Evolutionary conservation across 441 rosid genomes (phyloP), one percentile per base, ranked within the genome.

Genomic region (Eutrema salsugineum): DNA sequence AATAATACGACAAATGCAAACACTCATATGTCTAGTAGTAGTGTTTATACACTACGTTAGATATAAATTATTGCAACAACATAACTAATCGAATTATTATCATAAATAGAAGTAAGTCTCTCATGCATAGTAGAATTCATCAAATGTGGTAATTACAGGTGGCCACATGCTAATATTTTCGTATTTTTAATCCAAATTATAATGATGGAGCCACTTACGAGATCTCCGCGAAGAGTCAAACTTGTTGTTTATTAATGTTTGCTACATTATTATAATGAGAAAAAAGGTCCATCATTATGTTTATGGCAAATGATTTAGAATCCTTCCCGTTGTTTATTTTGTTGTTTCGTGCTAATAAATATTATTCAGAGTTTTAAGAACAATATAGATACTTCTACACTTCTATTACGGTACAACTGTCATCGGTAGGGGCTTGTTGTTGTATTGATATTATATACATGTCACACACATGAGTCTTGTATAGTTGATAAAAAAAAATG

Each of bases 101-200:
- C 68, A 28, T 38, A 30, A 32, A 6, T 32, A 30, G 42, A 51
- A 71, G 54, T 12, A 19, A 54, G 28, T 27, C 9, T 53, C 61
- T 50, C 53, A 62, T 63, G 70, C 63, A 53, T 63, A 33, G 39
- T 47, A 44, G 60, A 46, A 57, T 38, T 57, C 46, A 57, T 47
- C 71, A 57, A 73, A 14, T 65, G 28, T 65, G 2, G 20, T 19
- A 30, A 11, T 38, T 65, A 57, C 53, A 73, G 38, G 60, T 65
- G 77, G 66, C 66, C 77, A 73, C 71, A 73, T 73, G 77, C 59
- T 57, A 57, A 57, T 38, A 28, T 57, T 57, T 27, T 65, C 60
- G 2, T 60, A 40, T 73, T 65, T 49, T 56, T 14, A 65, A 36
- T 72, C 71, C 17, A 72, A 53, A 44, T 16, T 6, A 47, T 47